phyloP scores from a whole-genome alignment of 2,329 filamentous ascomycete genomes.

The Fusarium secorum region DNA sequence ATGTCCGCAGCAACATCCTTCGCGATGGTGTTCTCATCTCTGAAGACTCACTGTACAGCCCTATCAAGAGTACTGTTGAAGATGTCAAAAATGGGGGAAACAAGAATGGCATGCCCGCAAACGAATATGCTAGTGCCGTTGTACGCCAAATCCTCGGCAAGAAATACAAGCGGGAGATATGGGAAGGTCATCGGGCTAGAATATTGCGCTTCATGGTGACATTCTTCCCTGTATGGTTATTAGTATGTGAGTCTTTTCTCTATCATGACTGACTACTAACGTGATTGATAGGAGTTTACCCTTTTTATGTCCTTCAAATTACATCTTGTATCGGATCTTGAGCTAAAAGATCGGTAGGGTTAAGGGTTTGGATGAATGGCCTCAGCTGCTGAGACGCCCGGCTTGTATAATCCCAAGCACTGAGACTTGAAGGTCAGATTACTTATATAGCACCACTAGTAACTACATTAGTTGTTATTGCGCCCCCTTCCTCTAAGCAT shows the following conservation, averaged over 20 bases:
- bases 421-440: not conserved
- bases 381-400: fast-evolving
- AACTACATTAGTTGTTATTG: too few species aligned
- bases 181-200: not conserved
- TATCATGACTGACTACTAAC: fast-evolving
- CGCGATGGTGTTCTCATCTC: not conserved
- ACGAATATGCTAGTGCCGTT: not conserved
- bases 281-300: fast-evolving
- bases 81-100: not conserved
- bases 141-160: not conserved
- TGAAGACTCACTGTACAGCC: not conserved
- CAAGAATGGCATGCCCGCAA: not conserved
- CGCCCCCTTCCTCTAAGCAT: not conserved
- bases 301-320: not conserved
- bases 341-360: not conserved
- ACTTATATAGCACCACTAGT: fast-evolving
- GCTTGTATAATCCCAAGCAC: not conserved
- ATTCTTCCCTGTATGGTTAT: not conserved
- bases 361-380: not conserved
- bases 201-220: not conserved
- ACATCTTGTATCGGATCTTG: not conserved
- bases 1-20: not conserved
- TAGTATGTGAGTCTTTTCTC: not conserved
- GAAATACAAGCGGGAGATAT: not conserved
- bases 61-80: not conserved